phyloP scores from a whole-genome alignment of 768 basidiomycete genomes.

The Pleurotus eryngii region DNA sequence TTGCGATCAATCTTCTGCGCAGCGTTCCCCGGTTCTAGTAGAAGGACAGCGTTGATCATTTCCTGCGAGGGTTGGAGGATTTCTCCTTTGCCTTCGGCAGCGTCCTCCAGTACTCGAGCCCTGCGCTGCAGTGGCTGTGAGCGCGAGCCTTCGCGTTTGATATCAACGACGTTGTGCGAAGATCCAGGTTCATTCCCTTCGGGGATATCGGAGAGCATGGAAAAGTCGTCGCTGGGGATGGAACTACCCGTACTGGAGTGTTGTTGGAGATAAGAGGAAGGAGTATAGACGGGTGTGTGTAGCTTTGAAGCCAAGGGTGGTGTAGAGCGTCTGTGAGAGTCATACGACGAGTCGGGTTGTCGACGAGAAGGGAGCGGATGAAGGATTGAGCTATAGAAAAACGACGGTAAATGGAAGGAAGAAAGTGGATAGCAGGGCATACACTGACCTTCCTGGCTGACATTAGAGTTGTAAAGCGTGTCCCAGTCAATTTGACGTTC shows the following conservation, averaged over 20 bases:
- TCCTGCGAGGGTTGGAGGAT: conserved; percentile 55
- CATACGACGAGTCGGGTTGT: conserved; percentile 66
- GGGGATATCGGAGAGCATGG: conserved; percentile 18
- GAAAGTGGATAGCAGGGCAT: too few species aligned
- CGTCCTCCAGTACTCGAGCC: conserved; percentile 43
- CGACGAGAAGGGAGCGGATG: conserved; percentile 59
- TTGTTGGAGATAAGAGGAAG: background rate
- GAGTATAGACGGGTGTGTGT: conserved; percentile 25
- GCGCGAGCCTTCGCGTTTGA: conserved; percentile 22
- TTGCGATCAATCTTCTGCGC: conserved; percentile 31
- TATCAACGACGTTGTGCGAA: conserved; percentile 1
- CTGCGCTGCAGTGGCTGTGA: conserved; percentile 44
- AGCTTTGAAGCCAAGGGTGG: conserved; percentile 72
- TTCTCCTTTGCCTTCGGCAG: conserved; percentile 40
- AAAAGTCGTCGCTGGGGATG: conserved; percentile 15
- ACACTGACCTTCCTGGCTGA: conserved; percentile 48
- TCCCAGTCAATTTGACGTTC: conserved; percentile 63
- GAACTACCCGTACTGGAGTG: conserved; percentile 1
- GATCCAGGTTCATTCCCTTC: conserved; percentile 8
- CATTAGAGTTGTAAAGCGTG: conserved; percentile 32
- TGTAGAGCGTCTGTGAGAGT: conserved; percentile 61
- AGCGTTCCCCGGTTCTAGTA: conserved; percentile 15
- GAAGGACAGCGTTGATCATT: conserved; percentile 43
- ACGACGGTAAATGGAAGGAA: background rate
- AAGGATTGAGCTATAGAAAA: conserved; percentile 56